A percentile compares a stretch with the other conserved stretches of the same genome.
phyloP scores from a whole-genome alignment of 306 rosid species.

The Pterocarpus santalinus region DNA sequence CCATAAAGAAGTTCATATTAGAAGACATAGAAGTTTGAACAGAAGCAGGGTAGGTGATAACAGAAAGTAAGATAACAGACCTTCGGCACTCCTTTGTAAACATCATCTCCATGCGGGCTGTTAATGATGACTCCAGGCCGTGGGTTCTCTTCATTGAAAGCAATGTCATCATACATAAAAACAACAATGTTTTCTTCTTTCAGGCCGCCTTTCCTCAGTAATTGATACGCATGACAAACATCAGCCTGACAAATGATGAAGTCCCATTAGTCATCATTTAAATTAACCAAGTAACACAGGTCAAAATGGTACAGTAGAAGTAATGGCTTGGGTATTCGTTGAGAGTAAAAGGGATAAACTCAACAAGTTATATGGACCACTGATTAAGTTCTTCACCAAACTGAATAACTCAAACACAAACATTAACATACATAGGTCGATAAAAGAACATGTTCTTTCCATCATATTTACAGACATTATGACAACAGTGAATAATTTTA shows the following conservation, averaged over 20 bases:
- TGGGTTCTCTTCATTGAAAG: constrained; percentile 82
- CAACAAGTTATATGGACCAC: not conserved
- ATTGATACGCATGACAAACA: constrained; percentile 97
- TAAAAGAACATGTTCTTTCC: not conserved
- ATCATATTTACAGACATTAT: not conserved
- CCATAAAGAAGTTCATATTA: constrained; percentile 41
- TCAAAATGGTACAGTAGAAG: not conserved
- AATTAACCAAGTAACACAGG: constrained; percentile 32
- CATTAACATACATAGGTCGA: not conserved
- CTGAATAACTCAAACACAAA: not conserved
- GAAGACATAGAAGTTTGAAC: not conserved
- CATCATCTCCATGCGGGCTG: constrained; percentile 84
- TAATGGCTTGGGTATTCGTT: not conserved
- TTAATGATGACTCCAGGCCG: constrained; percentile 88
- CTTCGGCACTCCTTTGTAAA: constrained; percentile 96
- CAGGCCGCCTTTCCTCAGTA: constrained; percentile 80
- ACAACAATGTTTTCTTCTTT: constrained; percentile 94
- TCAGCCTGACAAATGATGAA: constrained; percentile 64
- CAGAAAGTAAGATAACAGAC: constrained; percentile 49
- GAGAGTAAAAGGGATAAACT: not conserved
- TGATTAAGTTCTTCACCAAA: not conserved
- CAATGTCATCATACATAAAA: constrained; percentile 96
- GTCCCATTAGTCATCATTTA: not conserved
- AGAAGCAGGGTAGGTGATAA: not conserved
- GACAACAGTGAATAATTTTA: not conserved